Evolutionary conservation across 139 green algal genomes (phyloP).

Genomic region (Coelastrella sp.): DNA sequence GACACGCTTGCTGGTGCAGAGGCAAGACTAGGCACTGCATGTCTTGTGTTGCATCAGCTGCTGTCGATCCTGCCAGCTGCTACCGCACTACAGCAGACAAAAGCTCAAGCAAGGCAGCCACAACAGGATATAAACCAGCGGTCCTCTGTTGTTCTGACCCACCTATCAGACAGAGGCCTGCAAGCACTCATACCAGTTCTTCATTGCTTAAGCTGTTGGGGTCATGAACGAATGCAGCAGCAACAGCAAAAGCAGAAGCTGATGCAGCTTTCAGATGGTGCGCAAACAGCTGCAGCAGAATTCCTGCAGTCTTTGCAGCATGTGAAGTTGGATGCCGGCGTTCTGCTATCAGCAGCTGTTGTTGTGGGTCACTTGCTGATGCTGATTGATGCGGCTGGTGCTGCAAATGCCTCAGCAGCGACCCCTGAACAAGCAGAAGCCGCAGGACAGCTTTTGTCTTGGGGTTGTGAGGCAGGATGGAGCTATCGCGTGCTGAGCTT

Average conservation of each 20-base stretch:
- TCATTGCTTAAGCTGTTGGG: neutral
- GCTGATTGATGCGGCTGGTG: too few relatives aligned
- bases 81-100: too few relatives aligned
- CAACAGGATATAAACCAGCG: too few relatives aligned
- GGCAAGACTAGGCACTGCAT: conserved; percentile 4
- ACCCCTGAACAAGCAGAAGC: too few relatives aligned
- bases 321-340: neutral
- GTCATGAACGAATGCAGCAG: neutral
- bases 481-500: neutral
- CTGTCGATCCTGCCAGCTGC: neutral
- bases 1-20: neutral
- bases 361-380: neutral
- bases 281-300: neutral
- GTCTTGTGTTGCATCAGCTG: conserved; percentile 40
- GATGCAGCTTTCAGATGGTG: too few relatives aligned
- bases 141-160: too few relatives aligned
- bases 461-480: conserved; percentile 30
- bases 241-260: too few relatives aligned
- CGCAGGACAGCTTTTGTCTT: neutral
- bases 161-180: too few relatives aligned
- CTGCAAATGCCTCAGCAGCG: too few relatives aligned
- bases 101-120: too few relatives aligned
- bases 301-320: conserved; percentile 11
- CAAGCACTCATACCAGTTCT: too few relatives aligned
- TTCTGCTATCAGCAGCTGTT: conserved; percentile 25